Evolutionary conservation across 1,139 yeast species (phyloP).

Genomic region (Arxiozyma slooffiae): DNA sequence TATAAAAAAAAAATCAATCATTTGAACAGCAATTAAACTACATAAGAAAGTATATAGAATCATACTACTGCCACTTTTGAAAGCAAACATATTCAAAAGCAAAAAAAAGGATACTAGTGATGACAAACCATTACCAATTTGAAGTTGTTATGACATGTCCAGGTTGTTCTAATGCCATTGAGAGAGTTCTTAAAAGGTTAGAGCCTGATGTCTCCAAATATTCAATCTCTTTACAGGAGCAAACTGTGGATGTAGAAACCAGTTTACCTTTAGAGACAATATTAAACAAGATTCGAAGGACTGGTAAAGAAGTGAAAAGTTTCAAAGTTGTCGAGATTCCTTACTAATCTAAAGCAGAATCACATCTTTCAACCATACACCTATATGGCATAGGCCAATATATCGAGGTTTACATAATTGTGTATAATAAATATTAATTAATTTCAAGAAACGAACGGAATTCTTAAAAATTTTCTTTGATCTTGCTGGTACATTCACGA

Average conservation of each 20-base stretch:
- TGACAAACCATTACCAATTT: constrained; percentile 42
- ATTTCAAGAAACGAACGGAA: no score
- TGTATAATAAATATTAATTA: no score
- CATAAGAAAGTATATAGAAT: no score
- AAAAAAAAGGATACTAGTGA: neutral
- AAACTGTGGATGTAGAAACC: constrained; percentile 72
- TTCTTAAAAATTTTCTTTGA: no score
- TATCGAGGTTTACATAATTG: no score
- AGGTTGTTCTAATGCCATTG: constrained; percentile 84
- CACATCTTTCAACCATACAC: neutral
- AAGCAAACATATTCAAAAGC: no score
- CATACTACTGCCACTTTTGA: no score
- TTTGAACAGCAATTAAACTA: no score
- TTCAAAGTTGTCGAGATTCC: constrained; percentile 40
- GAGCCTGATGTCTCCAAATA: constrained; percentile 61
- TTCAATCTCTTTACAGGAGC: constrained; percentile 69
- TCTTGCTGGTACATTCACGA: neutral
- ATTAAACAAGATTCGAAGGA: constrained; percentile 68
- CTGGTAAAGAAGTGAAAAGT: constrained; percentile 73
- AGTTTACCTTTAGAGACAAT: constrained; percentile 64
- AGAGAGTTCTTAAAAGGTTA: constrained; percentile 60
- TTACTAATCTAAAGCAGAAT: neutral
- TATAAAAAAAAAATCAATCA: no score
- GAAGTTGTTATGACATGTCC: constrained; percentile 76
- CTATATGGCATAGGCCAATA: neutral